phyloP scores from a whole-genome alignment of 108 stramenopile genomes.

The Skeletonema grethae region DNA sequence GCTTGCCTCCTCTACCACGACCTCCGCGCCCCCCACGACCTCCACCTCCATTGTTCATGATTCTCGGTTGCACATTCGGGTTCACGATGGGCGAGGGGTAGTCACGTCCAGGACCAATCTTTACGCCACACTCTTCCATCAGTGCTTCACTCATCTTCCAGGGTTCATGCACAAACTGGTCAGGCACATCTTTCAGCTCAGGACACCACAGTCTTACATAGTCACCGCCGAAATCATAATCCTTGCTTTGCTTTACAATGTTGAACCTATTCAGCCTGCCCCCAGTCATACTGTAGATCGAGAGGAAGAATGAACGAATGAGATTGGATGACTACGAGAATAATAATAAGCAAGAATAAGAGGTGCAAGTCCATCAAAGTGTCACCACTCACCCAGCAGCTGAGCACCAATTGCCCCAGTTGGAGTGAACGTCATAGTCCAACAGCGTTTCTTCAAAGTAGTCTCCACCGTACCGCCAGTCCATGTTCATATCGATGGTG shows the following conservation, averaged over 20 bases:
- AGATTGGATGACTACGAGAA: neutral
- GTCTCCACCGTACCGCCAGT: constrained; percentile 96
- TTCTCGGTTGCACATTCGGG: constrained; percentile 51
- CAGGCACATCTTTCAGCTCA: constrained; percentile 84
- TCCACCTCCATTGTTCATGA: constrained; percentile 34
- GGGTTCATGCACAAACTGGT: constrained; percentile 77
- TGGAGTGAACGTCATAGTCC: constrained; percentile 95
- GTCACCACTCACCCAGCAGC: constrained; percentile 32
- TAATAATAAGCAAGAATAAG: neutral
- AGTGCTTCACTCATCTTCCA: constrained; percentile 88
- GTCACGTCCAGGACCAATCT: constrained; percentile 69
- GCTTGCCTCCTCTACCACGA: constrained; percentile 27
- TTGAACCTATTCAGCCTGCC: constrained; percentile 92
- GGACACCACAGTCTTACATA: constrained; percentile 97
- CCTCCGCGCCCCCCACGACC: constrained; percentile 36
- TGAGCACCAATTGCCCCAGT: constrained; percentile 95
- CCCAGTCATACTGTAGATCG: constrained; percentile 83
- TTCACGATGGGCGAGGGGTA: constrained; percentile 82
- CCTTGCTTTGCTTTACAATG: constrained; percentile 94
- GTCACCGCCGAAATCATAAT: constrained; percentile 94
- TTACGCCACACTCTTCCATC: constrained; percentile 72
- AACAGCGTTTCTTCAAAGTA: constrained; percentile 91
- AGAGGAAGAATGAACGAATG: neutral
- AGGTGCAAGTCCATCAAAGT: neutral
- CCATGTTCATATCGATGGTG: constrained; percentile 90